A percentile compares a stretch with the other conserved stretches of the same genome.
These are phyloP conservation scores for Peniophora sp. DNA, from an alignment of 1,284 basidiomycete species.

Conservation along the genomic window DNA sequence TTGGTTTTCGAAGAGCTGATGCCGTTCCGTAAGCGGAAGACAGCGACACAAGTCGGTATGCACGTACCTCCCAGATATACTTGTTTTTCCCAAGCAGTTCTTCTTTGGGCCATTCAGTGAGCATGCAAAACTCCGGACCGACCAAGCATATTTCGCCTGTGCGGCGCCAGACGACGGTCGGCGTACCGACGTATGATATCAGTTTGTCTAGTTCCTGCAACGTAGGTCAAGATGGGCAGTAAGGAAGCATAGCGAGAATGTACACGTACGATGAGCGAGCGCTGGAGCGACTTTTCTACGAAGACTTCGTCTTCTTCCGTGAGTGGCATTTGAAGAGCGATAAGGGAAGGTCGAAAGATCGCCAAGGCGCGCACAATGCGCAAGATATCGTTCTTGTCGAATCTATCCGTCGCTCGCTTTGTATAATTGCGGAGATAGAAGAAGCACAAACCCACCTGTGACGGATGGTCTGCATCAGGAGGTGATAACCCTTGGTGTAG, in stretches of 20 bases:
- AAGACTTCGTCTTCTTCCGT: conserved; percentile 92
- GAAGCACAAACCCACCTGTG: conserved; percentile 52
- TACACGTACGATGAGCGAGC: conserved; percentile 74
- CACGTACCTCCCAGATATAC: conserved; percentile 82
- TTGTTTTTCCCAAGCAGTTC: conserved; percentile 76
- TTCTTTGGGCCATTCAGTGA: conserved; percentile 84
- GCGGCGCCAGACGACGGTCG: conserved; percentile 96
- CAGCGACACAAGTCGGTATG: conserved; percentile 13
- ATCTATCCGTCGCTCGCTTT: conserved; percentile 38
- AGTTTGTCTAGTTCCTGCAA: conserved; percentile 89
- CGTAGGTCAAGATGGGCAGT: not conserved
- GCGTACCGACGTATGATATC: conserved; percentile 96
- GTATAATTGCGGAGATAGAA: conserved; percentile 2
- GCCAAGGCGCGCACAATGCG: conserved; percentile 92
- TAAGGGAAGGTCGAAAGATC: conserved; percentile 90
- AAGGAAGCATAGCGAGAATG: not conserved
- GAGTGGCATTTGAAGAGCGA: conserved; percentile 93
- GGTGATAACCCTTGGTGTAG: conserved; percentile 92
- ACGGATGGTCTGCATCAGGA: conserved; percentile 87
- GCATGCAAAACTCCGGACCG: conserved; percentile 91
- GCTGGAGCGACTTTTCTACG: conserved; percentile 91
- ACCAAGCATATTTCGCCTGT: conserved; percentile 97
- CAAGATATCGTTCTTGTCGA: conserved; percentile 92
- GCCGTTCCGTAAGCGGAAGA: conserved; percentile 2
- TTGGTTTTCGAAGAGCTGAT: conserved; percentile 84